Evolutionary conservation across 805 yeast species (phyloP).

Genomic region (Dipodascus geniculatus): DNA sequence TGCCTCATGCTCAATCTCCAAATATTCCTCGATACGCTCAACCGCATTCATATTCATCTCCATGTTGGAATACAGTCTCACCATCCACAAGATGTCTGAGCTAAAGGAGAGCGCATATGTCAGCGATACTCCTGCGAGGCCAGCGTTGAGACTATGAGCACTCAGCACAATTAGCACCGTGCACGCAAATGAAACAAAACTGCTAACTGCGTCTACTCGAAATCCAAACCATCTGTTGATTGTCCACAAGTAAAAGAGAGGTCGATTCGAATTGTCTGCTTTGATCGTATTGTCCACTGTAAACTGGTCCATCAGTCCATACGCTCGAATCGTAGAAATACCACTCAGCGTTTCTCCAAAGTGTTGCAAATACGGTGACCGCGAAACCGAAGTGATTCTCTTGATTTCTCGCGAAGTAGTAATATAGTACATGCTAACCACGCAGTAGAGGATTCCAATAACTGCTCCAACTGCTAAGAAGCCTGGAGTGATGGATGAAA

Average conservation of each 20-base stretch:
- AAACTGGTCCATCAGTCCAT: conserved; percentile 82
- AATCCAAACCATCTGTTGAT: conserved; percentile 89
- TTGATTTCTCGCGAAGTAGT: conserved; percentile 83
- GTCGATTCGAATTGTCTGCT: conserved; percentile 77
- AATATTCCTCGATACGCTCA: conserved; percentile 83
- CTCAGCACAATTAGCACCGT: conserved; percentile 65
- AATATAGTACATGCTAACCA: conserved; percentile 67
- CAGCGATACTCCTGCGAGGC: conserved; percentile 88
- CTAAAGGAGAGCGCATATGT: conserved; percentile 86
- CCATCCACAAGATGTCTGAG: conserved; percentile 84
- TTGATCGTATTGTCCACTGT: conserved; percentile 65
- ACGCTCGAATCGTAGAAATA: conserved; percentile 89
- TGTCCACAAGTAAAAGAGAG: conserved; percentile 92
- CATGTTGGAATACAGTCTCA: conserved; percentile 76
- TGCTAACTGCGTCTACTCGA: conserved; percentile 77
- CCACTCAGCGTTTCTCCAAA: conserved; percentile 90
- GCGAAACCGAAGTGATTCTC: conserved; percentile 76
- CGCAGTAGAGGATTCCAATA: conserved; percentile 47
- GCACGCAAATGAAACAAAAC: conserved; percentile 67
- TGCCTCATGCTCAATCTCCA: conserved; percentile 83
- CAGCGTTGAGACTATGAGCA: conserved; percentile 66
- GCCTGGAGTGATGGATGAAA: conserved; percentile 72
- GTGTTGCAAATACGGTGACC: conserved; percentile 94
- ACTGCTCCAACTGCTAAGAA: conserved; percentile 66
- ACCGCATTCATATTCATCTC: conserved; percentile 97